Evolutionary conservation across 1,284 basidiomycete genomes (phyloP), one percentile per base, ranked within the genome.

Genomic region (Puccinia hordei): DNA sequence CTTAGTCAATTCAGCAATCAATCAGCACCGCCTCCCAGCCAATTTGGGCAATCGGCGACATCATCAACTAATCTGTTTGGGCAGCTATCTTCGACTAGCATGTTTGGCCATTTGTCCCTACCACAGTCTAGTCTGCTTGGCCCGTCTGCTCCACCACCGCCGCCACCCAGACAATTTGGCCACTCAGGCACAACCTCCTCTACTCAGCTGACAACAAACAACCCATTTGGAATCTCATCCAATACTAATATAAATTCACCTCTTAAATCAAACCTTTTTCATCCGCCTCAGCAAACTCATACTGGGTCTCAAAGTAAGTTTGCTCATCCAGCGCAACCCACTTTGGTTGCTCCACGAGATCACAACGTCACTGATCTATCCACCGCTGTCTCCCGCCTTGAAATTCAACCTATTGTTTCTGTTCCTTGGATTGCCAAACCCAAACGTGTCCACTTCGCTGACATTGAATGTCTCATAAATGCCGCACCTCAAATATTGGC

Each of bases 401-500:
- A 63, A 2, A 63, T 63, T 17, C 59, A 33, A 22, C 59, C 59
- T 38, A n/a, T 63, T 38, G 33, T 30, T n/a, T 33, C 59, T 2
- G 22, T 63, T 17, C 59, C 3, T 19, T 17, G 59, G 3, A 33
- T 33, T 15, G 35, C 30, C 6, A 30, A 33, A 33, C 24, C n/a
- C 30, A 38, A 17, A 17, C 33, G 33, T 9, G 59, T 63, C 30
- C 59, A 38, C 59, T 63, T 63, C 22, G 33, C 59, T 63, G 59
- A 63, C 33, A 13, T 15, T 1, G 46, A 13, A 13, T 55, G 30
- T 41, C 17, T 35, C 5, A 17, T 63, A n/a, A 22, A 33, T 35
- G 61, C 27, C 27, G 24, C 61, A 6, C 61, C 61, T 33, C 61
- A 63, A 30, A 63, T 63, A 63, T 24, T 63, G 12, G 30, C 61